These are phyloP conservation scores for Russula foetens DNA, from an alignment of 768 basidiomycete species.

Conservation along the genomic window DNA sequence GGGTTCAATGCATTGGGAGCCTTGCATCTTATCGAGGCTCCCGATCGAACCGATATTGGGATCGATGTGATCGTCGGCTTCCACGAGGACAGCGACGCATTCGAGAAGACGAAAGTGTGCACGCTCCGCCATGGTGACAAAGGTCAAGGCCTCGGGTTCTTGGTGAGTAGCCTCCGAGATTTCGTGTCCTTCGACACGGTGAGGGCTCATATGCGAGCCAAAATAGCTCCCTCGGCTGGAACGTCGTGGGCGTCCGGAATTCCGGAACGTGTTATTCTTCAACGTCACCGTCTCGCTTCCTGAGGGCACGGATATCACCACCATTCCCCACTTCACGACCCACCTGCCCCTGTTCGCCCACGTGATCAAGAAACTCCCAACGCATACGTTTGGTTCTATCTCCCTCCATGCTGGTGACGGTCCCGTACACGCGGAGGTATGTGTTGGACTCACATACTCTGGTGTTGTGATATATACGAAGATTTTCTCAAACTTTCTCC, in stretches of 20 bases:
- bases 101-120: constrained; percentile 1
- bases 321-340: constrained; percentile 6
- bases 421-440: neutral
- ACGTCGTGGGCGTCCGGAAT: neutral
- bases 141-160: constrained; percentile 9
- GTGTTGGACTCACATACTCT: neutral
- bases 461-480: neutral
- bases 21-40: neutral
- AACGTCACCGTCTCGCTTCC: constrained; percentile 11
- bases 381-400: constrained; percentile 4
- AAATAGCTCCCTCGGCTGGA: neutral
- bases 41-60: constrained; percentile 12
- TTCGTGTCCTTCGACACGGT: neutral
- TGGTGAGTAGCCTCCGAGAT: neutral
- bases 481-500: neutral
- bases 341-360: constrained; percentile 8
- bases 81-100: neutral
- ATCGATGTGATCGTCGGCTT: constrained; percentile 7
- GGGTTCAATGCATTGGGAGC: neutral
- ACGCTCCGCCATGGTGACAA: neutral
- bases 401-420: neutral
- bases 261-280: neutral
- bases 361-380: neutral
- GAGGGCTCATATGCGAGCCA: neutral
- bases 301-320: neutral